Base-by-base conservation (phyloP, 306 rosid genomes). In the Purshia tridentata region DNA sequence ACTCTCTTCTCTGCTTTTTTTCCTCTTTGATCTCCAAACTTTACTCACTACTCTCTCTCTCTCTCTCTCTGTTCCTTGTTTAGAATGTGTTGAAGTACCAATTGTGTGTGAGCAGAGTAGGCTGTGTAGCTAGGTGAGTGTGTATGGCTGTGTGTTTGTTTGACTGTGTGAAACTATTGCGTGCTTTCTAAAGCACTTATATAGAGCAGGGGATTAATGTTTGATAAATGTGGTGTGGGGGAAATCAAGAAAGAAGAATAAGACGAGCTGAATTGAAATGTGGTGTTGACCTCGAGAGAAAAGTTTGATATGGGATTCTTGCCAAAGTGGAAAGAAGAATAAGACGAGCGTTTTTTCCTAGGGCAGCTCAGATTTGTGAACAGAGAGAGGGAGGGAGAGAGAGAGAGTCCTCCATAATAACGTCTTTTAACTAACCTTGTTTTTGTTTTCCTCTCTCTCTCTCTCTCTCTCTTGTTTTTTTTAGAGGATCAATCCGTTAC, bases 201-300 rank as follows among this genome's bases (percentile, higher is more conserved):
- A 69, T 75, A 74, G 64, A 20, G 37, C 3, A 13, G 46, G 47
- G 54, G 19, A n/a, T 64, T 4, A 15, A 13, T 65, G n/a, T 35
- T 61, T 8, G 66, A 45, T 50, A 46, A 14, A 10, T 29, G 42
- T 0, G 9, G 4, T 29, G 29, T 55, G 55, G 78, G 70, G n/a
- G 70, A 55, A 65, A 65, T 58, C 74, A 40, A 58, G 74, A 58
- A n/a, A n/a, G n/a, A n/a, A n/a, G n/a, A n/a, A n/a, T n/a, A n/a
- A n/a, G n/a, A n/a, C n/a, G n/a, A n/a, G n/a, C n/a, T n/a, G n/a
- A n/a, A n/a, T n/a, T n/a, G n/a, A n/a, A n/a, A n/a, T n/a, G n/a
- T n/a, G n/a, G n/a, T 9, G 66, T 77, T 47, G 46, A 69, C 69
- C 45, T 40, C 39, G 10, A 37, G 59, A 61, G 47, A 39, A 10